Evolutionary conservation across 441 rosid species (phyloP).

Genomic region (Arabidopsis hybrid): DNA sequence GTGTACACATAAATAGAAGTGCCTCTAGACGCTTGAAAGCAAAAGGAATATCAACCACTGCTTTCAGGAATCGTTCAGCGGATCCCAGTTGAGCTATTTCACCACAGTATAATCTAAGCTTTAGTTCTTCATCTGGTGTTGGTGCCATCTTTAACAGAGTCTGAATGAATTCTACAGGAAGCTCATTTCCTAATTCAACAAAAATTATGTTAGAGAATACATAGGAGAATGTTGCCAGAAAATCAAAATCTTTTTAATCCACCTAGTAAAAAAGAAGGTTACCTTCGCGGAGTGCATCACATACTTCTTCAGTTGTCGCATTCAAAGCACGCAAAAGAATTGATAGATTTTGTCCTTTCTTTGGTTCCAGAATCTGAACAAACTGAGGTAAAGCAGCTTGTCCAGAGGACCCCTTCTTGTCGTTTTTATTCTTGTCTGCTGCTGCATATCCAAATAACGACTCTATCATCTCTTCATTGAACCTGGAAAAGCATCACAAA

Average conservation of each 20-base stretch:
- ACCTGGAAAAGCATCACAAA: constrained; percentile 55
- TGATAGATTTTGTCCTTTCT: constrained; percentile 90
- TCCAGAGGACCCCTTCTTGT: constrained; percentile 55
- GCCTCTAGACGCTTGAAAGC: constrained; percentile 87
- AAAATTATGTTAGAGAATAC: constrained; percentile 49
- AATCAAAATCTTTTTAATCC: neutral
- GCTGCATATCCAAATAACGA: constrained; percentile 79
- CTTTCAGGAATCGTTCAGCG: constrained; percentile 93
- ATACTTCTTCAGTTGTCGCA: constrained; percentile 86
- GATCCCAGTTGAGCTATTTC: constrained; percentile 82
- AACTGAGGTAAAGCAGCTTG: constrained; percentile 58
- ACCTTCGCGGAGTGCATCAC: constrained; percentile 95
- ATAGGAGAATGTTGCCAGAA: constrained; percentile 7
- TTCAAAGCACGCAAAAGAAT: constrained; percentile 89
- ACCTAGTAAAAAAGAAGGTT: constrained; percentile 27
- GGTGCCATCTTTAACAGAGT: constrained; percentile 94
- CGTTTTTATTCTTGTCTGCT: constrained; percentile 60
- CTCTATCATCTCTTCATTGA: constrained; percentile 99
- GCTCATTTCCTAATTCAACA: constrained; percentile 77
- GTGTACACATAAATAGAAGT: constrained; percentile 82
- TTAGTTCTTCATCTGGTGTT: constrained; percentile 88
- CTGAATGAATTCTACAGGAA: constrained; percentile 85
- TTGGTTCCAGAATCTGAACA: constrained; percentile 85
- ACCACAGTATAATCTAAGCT: constrained; percentile 84
- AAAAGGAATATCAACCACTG: constrained; percentile 80